phyloP scores from a whole-genome alignment of 1,284 basidiomycete genomes.

The Puccinia polysora region DNA sequence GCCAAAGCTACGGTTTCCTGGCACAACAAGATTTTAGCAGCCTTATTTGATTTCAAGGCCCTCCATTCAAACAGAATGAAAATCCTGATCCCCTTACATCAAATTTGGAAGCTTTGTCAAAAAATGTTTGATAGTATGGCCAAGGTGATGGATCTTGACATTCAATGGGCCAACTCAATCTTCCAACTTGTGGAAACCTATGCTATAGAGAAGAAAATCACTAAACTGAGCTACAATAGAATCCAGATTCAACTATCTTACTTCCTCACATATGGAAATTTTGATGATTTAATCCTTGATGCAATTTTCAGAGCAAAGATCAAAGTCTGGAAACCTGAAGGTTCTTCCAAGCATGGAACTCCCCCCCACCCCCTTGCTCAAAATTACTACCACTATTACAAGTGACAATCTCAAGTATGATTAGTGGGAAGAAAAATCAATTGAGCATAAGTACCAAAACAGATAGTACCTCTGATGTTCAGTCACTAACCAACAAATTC shows the following conservation, averaged over 20 bases:
- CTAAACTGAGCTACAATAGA: neutral
- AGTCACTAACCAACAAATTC: conserved; percentile 1
- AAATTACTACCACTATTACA: conserved; percentile 1
- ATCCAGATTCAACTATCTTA: conserved; percentile 26
- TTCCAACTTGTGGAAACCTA: neutral
- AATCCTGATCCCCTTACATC: conserved; percentile 48
- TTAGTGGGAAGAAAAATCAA: conserved; percentile 6
- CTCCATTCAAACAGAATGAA: conserved; percentile 47
- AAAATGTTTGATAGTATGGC: conserved; percentile 46
- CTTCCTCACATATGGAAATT: conserved; percentile 8
- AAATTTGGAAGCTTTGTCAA: conserved; percentile 46
- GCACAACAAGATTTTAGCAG: conserved; percentile 47
- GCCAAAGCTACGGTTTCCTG: conserved; percentile 47
- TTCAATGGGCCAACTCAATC: neutral
- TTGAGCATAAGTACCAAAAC: neutral
- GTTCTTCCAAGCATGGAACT: neutral
- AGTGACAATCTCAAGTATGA: neutral
- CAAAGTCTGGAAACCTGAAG: conserved; percentile 2
- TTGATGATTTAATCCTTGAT: conserved; percentile 37
- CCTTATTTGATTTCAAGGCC: conserved; percentile 47
- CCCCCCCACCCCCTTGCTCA: conserved; percentile 16
- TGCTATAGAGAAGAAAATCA: conserved; percentile 1
- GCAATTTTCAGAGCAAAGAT: conserved; percentile 25
- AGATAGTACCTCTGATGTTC: neutral
- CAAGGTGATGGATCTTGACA: conserved; percentile 42